Evolutionary conservation across 805 yeast genomes (phyloP), one percentile per base, ranked within the genome.

Genomic region (Gaillardinia entomophila): DNA sequence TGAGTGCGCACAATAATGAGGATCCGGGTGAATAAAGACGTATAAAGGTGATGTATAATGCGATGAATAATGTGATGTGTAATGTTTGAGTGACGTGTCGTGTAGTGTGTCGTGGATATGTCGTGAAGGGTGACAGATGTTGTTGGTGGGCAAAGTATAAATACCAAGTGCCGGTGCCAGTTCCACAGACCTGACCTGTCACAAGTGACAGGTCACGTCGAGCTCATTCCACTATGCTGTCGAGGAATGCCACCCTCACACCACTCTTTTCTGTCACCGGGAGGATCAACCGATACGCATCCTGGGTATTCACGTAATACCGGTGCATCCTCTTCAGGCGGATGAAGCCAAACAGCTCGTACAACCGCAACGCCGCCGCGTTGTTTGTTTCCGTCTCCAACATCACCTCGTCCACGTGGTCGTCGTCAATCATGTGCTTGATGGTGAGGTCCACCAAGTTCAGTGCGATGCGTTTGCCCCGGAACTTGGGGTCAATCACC

Each of bases 301-400:
- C 98, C 50, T 84, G 95, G 42, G 90, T 84, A 54, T 89, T 90
- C 48, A 90, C 56, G 52, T 92, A 92, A 65, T 92, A 92, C 32
- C 96, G 68, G 51, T 78, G 82, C 53, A 90, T 70, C 36, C 97
- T 66, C 46, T 86, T 82, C 31, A 77, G 68, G 31, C 86, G 63
- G 26, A 86, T 49, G 49, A 86, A 86, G 2, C 95, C 95, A 64
- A 84, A 66, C 38, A 76, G 73, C 49, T 82, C 87, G 47, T 86
- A 86, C 12, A 86, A 56, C 15, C 60, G 55, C 37, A 85, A 59
- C 1, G 95, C 95, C 1, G 82, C 79, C 7, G 38, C 51, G 49
- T 92, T 92, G 15, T 73, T 77, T 4, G 83, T 92, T 52, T 92
- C 97, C 0, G 98, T 86, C 52, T 92, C 98, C 37, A 92, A 66